Evolutionary conservation across 2,329 filamentous ascomycete species (phyloP), one percentile per base, ranked within the genome.

Genomic region (Fonsecaea multimorphosa): DNA sequence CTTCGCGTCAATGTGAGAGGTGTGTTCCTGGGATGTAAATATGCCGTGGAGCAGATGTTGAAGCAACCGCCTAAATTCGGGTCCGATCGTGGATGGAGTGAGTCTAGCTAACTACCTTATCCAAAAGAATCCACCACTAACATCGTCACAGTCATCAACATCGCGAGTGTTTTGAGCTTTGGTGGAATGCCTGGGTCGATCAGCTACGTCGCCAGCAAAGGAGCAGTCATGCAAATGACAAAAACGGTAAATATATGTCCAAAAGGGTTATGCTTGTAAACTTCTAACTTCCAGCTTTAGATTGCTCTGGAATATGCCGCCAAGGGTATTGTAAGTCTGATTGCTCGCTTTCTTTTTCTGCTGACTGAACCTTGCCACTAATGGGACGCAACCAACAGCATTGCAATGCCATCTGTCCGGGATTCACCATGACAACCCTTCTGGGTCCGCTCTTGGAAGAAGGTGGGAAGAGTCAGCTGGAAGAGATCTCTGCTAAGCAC

Each of bases 351-450:
- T 1, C 1, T 5, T 57, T 36, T 24, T 19, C 52, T 55, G 29
- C 8, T 31, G 29, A 31, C 8, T 31, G 29, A 31, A 31, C 29
- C 29, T 31, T 31, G 29, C 29, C 29, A 31, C 22, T 55, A 51
- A 22, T 32, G n/a, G 19, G 24, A 55, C 29, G 29, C 29, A 32
- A 34, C 1, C 31, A 29, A 31, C 56, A 59, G 56, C 56, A 59
- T 29, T 59, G 56, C 27, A 59, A 59, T 32, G 56, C 56, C 29
- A 77, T 86, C 4, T 85, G 83, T 60, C 84, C 85, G 3, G 85
- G 84, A 5, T 86, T 73, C 72, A 74, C 73, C 12, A 68, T 71
- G 64, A 78, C 75, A 32, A 64, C 60, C 16, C 36, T 67, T 19
- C 65, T 67, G 12, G 65, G 63, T 19, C 55, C 46, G 19, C 36